A percentile compares a stretch with the other conserved stretches of the same genome.
These are phyloP conservation scores for Omphalea diandra DNA, from an alignment of 441 rosid genomes.

Conservation along the genomic window DNA sequence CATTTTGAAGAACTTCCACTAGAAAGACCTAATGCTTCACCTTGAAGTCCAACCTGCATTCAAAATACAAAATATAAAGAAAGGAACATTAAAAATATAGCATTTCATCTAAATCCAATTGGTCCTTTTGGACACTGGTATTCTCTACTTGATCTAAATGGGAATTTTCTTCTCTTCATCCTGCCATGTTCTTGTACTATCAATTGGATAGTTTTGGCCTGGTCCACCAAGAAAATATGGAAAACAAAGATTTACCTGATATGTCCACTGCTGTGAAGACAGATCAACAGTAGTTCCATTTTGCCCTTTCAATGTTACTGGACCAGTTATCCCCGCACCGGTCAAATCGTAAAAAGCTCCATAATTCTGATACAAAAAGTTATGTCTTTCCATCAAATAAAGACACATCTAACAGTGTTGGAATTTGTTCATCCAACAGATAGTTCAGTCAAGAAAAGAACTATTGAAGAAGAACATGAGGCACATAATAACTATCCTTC, in stretches of 20 bases:
- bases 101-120: no score
- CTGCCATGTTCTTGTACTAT: background rate
- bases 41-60: slow-evolving; percentile 80
- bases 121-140: background rate
- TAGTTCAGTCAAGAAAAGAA: slow-evolving; percentile 12
- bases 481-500: background rate
- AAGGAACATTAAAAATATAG: background rate
- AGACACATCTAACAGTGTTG: background rate
- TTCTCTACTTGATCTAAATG: background rate
- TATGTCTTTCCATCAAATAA: slow-evolving; percentile 10
- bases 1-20: slow-evolving; percentile 74
- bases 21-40: slow-evolving; percentile 67
- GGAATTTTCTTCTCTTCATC: background rate
- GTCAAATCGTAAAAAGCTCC: slow-evolving; percentile 77
- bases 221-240: background rate
- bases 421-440: slow-evolving; percentile 8
- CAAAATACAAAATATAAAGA: slow-evolving; percentile 23
- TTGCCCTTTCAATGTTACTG: slow-evolving; percentile 65
- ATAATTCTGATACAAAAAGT: slow-evolving; percentile 56
- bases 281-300: slow-evolving; percentile 60
- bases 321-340: slow-evolving; percentile 95
- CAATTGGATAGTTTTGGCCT: background rate
- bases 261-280: slow-evolving; percentile 76
- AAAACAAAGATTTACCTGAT: slow-evolving; percentile 57
- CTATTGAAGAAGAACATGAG: background rate